Evolutionary conservation across 306 rosid species (phyloP).

Genomic region (Malus sylvestris): DNA sequence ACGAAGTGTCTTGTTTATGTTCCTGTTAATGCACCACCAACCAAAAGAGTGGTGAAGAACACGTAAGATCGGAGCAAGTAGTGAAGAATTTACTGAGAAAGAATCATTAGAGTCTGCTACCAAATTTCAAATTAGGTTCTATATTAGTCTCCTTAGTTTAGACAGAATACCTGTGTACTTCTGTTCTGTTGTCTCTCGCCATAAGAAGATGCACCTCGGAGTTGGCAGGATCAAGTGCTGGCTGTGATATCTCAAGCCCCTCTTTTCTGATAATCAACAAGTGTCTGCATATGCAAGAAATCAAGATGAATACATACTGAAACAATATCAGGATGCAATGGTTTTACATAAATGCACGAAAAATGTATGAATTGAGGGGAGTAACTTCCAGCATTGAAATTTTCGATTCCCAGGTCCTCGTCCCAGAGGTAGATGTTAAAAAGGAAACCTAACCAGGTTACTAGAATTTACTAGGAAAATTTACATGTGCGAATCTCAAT

Average conservation of each 20-base stretch:
- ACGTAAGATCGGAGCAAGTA: background rate
- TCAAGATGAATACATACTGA: constrained; percentile 34
- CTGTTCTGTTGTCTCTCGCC: constrained; percentile 35
- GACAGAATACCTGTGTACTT: constrained; percentile 57
- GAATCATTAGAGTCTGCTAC: background rate
- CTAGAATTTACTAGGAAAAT: background rate
- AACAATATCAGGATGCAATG: constrained; percentile 77
- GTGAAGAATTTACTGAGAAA: background rate
- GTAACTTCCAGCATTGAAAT: constrained; percentile 61
- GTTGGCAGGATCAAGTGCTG: constrained; percentile 63
- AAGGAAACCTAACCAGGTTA: background rate
- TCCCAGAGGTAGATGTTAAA: constrained; percentile 71
- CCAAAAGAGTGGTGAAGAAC: background rate
- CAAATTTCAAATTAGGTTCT: background rate
- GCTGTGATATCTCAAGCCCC: constrained; percentile 88
- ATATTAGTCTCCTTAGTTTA: background rate
- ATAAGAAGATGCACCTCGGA: constrained; percentile 72
- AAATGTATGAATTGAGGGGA: background rate
- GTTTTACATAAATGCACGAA: background rate
- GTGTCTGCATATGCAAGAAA: constrained; percentile 34
- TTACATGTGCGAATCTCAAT: background rate
- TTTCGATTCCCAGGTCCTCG: constrained; percentile 78
- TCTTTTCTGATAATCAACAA: constrained; percentile 57
- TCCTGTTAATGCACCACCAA: constrained; percentile 31
- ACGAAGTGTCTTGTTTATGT: constrained; percentile 51